Conservation (phyloP, 73 alveolate species). For the Paramecium sonneborni region DNA sequence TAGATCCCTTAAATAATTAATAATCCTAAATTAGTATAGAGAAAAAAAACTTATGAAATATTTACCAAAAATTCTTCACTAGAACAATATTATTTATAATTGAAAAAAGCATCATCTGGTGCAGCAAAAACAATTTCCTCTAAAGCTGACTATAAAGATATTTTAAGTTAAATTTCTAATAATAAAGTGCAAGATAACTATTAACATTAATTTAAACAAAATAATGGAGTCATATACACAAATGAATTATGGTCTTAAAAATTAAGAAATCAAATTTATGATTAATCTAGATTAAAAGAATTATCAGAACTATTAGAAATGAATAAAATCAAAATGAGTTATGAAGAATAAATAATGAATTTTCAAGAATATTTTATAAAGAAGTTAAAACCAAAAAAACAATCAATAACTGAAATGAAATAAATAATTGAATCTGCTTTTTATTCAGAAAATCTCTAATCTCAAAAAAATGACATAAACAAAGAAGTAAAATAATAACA, state of each 20-base stretch:
- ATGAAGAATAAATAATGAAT: neutral
- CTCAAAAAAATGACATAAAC: neutral
- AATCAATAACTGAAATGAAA: slow-evolving; percentile 24
- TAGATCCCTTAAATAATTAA: neutral
- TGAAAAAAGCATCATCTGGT: slow-evolving; percentile 31
- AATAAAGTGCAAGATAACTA: neutral
- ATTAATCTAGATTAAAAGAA: slow-evolving; percentile 44
- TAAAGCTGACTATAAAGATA: slow-evolving; percentile 35
- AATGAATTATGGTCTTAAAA: slow-evolving; percentile 50
- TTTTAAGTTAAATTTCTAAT: slow-evolving; percentile 1
- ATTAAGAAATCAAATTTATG: neutral
- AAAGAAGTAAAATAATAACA: neutral
- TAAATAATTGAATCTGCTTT: slow-evolving; percentile 17
- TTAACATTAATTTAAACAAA: neutral
- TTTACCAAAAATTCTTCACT: slow-evolving; percentile 5
- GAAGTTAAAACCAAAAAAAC: neutral
- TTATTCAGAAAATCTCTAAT: neutral
- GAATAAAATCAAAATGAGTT: slow-evolving; percentile 48
- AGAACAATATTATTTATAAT: neutral
- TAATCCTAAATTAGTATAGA: slow-evolving; percentile 29
- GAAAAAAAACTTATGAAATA: slow-evolving; percentile 29
- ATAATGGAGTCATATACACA: neutral
- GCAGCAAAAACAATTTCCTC: neutral
- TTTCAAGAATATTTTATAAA: neutral
- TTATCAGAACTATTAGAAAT: slow-evolving; percentile 21